Evolutionary conservation across 2,329 filamentous ascomycete genomes (phyloP), one percentile per base, ranked within the genome.

Genomic region (Phoma sp.): DNA sequence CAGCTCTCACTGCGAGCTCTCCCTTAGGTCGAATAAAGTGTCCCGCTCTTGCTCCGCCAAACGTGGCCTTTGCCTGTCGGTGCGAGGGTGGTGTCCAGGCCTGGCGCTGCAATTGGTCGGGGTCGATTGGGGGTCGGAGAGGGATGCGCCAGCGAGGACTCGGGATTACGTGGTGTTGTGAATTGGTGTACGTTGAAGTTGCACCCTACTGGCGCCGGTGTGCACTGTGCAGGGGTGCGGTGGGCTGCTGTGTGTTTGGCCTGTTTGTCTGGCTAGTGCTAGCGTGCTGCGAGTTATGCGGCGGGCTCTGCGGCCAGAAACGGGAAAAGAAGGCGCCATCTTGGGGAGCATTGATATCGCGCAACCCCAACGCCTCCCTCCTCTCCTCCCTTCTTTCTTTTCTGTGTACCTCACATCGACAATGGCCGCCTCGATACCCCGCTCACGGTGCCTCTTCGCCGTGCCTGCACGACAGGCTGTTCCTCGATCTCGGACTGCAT

Each of bases 151-250:
- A 23, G 59, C 40, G 32, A 39, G 45, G 37, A 40, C 26, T 55
- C 47, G 42, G 34, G 42, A 39, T 53, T 53, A 40, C 58, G 59
- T 46, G 51, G 52, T 57, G 57, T 37, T 33, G 61, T 47, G 69
- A 69, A 69, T 71, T 65, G 69, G 64, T 62, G 54, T 66, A 71
- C 67, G 69, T 73, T 68, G 69, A 69, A 64, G 68, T 65, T 71
- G 65, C 50, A 33, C 50, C 62, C 63, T 64, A 52, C 61, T 42
- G 63, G 68, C 53, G 55, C 40, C 34, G 21, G 59, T 64, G 53
- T 70, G 64, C 67, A 70, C 66, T 62, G 56, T 69, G 63, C 68
- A 70, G 68, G 69, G 68, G 70, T 72, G 69, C 53, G 47, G 49
- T 71, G 68, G 70, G 70, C 60, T 66, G 60, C 62, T 45, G 50